A percentile compares a stretch with the other conserved stretches of the same genome.
These are phyloP conservation scores for Exophiala calicioides DNA, from an alignment of 2,329 filamentous ascomycete species.

Conservation along the genomic window DNA sequence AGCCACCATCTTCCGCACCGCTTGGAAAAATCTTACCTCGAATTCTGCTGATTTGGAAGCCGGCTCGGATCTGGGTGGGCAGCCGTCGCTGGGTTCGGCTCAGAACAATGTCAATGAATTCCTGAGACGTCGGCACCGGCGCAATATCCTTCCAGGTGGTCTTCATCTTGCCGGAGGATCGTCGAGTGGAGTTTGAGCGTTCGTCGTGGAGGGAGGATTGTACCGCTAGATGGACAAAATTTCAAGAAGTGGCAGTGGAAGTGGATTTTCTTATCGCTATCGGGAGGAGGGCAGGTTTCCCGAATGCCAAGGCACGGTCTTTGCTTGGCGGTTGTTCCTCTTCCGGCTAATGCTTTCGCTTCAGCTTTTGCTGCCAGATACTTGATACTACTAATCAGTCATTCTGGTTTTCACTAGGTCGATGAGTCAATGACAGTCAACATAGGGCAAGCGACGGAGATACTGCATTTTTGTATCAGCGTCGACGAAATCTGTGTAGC, in stretches of 20 bases:
- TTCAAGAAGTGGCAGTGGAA: conserved; percentile 8
- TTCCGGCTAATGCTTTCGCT: neutral
- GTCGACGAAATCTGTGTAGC: neutral
- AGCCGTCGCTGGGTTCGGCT: conserved; percentile 89
- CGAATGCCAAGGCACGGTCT: neutral
- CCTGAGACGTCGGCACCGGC: conserved; percentile 85
- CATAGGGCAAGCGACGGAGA: no score
- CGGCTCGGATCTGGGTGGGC: conserved; percentile 91
- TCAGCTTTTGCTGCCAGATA: no score
- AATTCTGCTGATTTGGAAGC: conserved; percentile 95
- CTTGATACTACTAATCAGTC: no score
- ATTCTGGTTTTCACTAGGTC: no score
- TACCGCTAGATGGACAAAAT: conserved; percentile 16
- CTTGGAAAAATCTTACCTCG: conserved; percentile 50
- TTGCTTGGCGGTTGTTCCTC: neutral
- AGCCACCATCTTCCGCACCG: neutral
- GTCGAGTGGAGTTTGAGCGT: conserved; percentile 25
- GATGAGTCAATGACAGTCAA: no score
- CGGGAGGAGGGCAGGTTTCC: conserved; percentile 7
- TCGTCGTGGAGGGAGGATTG: conserved; percentile 22
- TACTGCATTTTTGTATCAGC: no score
- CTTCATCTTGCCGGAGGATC: conserved; percentile 52
- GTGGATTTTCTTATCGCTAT: conserved; percentile 18
- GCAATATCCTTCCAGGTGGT: conserved; percentile 70
- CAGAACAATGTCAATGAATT: conserved; percentile 97